These are phyloP conservation scores for Dacryopinax primogenitus DNA, from an alignment of 768 basidiomycete genomes.

Conservation along the genomic window DNA sequence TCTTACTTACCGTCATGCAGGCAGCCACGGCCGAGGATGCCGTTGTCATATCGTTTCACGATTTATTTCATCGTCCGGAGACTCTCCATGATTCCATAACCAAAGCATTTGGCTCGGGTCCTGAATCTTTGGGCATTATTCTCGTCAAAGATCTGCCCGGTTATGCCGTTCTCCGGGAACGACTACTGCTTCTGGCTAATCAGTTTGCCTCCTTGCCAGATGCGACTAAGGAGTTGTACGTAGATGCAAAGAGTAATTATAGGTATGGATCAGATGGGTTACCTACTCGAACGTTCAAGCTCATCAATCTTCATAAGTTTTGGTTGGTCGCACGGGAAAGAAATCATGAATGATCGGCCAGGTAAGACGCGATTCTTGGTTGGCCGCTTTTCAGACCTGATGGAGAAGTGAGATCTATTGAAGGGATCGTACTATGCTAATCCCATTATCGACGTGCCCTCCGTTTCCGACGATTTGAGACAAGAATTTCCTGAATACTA, in stretches of 20 bases:
- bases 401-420: constrained; percentile 45
- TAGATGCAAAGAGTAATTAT: constrained; percentile 58
- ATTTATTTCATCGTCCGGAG: constrained; percentile 41
- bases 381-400: constrained; percentile 7
- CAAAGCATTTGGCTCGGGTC: constrained; percentile 63
- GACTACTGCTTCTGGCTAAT: constrained; percentile 61
- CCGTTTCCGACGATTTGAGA: constrained; percentile 45
- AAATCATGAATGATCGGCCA: constrained; percentile 91
- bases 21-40: constrained; percentile 31
- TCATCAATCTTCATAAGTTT: constrained; percentile 41
- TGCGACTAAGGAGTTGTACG: constrained; percentile 53
- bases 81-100: constrained; percentile 48
- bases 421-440: constrained; percentile 90
- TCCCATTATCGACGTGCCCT: constrained; percentile 52
- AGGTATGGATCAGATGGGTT: constrained; percentile 36
- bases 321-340: constrained; percentile 99
- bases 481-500: constrained; percentile 70
- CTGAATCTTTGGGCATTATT: constrained; percentile 66
- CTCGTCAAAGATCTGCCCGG: constrained; percentile 68
- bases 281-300: too few species aligned
- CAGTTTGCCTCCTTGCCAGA: constrained; percentile 63
- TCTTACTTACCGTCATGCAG: neutral
- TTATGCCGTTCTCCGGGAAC: constrained; percentile 52
- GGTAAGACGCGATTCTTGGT: constrained; percentile 31
- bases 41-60: constrained; percentile 50